These are phyloP conservation scores for Hemisphaericaspora subhashii DNA, from an alignment of 1,139 yeast species.

Conservation along the genomic window DNA sequence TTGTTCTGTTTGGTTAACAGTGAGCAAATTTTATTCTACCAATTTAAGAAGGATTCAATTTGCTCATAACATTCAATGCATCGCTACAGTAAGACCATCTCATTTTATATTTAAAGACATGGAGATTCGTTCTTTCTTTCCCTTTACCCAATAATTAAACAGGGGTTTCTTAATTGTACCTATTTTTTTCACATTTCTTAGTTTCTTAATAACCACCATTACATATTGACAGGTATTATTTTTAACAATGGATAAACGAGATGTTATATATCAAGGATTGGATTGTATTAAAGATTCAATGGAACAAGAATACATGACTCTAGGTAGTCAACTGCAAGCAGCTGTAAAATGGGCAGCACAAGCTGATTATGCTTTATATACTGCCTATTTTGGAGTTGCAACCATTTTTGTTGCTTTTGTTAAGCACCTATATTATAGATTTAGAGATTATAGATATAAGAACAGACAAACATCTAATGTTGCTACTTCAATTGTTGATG, in stretches of 20 bases:
- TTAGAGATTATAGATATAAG: slow-evolving; percentile 33
- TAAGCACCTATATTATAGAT: slow-evolving; percentile 38
- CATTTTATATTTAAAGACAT: background rate
- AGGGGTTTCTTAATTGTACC: no score
- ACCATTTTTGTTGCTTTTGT: slow-evolving; percentile 37
- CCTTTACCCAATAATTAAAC: background rate
- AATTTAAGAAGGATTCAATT: slow-evolving; percentile 1
- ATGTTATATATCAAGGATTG: slow-evolving; percentile 36
- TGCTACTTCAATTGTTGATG: slow-evolving; percentile 25
- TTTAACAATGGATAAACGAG: slow-evolving; percentile 13
- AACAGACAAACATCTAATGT: slow-evolving; percentile 11
- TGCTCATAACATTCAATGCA: slow-evolving; percentile 4
- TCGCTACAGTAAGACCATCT: background rate
- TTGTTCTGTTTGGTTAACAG: background rate
- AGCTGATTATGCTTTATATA: slow-evolving; percentile 43
- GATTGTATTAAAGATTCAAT: slow-evolving; percentile 47
- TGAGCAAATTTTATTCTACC: slow-evolving; percentile 8
- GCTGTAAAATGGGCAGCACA: slow-evolving; percentile 41
- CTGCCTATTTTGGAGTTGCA: slow-evolving; percentile 46
- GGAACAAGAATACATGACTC: slow-evolving; percentile 26
- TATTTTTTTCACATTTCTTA: background rate
- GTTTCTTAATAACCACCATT: no score
- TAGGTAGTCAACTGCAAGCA: slow-evolving; percentile 33
- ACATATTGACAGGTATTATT: no score
- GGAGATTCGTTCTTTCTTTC: background rate